Evolutionary conservation across 345 rosid genomes (phyloP).

Genomic region (Ceriops zippeliana): DNA sequence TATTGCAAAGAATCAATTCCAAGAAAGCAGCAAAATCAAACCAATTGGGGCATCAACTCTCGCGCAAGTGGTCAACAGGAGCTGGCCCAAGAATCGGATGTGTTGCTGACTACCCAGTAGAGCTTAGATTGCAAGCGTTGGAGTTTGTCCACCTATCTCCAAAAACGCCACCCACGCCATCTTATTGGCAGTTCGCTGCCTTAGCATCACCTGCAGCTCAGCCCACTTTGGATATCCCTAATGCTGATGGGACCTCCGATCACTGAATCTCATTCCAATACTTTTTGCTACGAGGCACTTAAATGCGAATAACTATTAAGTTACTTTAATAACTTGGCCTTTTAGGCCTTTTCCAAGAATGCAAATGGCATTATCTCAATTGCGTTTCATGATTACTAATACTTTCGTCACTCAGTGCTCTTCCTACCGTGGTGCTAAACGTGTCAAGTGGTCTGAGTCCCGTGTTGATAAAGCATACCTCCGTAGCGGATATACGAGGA

Average conservation of each 20-base stretch:
- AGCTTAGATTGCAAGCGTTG: conserved; percentile 74
- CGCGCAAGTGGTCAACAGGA: conserved; percentile 78
- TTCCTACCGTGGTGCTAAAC: too few species aligned
- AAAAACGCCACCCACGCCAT: conserved; percentile 33
- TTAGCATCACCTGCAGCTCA: conserved; percentile 25
- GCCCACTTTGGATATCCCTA: background rate
- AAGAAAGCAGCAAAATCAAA: conserved; percentile 63
- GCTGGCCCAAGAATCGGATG: conserved; percentile 86
- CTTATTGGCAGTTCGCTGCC: conserved; percentile 7
- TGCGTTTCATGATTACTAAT: background rate
- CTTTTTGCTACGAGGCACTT: background rate
- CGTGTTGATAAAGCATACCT: too few species aligned
- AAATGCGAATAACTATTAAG: background rate
- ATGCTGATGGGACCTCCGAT: conserved; percentile 9
- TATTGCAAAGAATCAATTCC: conserved; percentile 68
- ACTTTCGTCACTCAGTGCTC: too few species aligned
- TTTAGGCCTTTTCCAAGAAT: background rate
- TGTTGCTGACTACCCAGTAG: conserved; percentile 78
- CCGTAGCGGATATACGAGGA: too few species aligned
- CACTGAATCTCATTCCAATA: conserved; percentile 6
- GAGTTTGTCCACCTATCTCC: conserved; percentile 79
- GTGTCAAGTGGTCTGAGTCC: too few species aligned
- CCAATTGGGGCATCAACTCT: conserved; percentile 72
- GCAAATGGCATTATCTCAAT: background rate
- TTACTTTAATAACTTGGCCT: background rate